Percentiles rank a stretch among this genome's conserved stretches.
These are phyloP conservation scores for Paramecium octaurelia DNA, from an alignment of 73 alveolate species.

Conservation along the genomic window DNA sequence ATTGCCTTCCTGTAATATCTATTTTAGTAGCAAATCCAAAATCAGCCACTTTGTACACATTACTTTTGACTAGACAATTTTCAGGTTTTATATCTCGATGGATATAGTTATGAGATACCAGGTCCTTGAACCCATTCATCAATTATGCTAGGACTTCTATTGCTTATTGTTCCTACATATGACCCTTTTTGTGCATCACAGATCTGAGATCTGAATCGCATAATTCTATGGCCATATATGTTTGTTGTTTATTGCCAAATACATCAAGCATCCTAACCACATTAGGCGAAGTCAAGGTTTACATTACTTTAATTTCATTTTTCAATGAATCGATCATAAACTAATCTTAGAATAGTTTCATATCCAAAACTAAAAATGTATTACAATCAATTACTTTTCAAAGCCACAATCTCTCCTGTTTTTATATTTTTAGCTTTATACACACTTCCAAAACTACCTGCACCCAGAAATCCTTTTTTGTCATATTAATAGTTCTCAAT, in stretches of 20 bases:
- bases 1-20: conserved; percentile 14
- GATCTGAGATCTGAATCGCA: conserved; percentile 25
- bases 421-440: conserved; percentile 52
- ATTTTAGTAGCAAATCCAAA: conserved; percentile 53
- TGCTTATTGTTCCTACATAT: conserved; percentile 37
- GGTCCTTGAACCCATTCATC: conserved; percentile 39
- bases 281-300: conserved; percentile 34
- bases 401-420: conserved; percentile 57
- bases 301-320: conserved; percentile 58
- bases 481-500: conserved; percentile 46
- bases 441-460: conserved; percentile 58
- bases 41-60: conserved; percentile 44
- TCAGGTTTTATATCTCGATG: conserved; percentile 61
- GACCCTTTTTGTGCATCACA: not conserved
- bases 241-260: conserved; percentile 1
- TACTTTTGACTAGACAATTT: not conserved
- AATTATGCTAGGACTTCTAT: not conserved
- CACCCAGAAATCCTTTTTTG: conserved; percentile 57
- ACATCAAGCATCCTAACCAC: conserved; percentile 54
- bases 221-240: conserved; percentile 26
- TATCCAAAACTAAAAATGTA: conserved; percentile 35
- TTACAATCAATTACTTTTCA: not conserved
- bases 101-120: not conserved
- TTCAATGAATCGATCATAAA: conserved; percentile 60
- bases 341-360: conserved; percentile 47